Evolutionary conservation across 805 yeast genomes (phyloP), one percentile per base, ranked within the genome.

Genomic region (Wickerhamiella azymoides): DNA sequence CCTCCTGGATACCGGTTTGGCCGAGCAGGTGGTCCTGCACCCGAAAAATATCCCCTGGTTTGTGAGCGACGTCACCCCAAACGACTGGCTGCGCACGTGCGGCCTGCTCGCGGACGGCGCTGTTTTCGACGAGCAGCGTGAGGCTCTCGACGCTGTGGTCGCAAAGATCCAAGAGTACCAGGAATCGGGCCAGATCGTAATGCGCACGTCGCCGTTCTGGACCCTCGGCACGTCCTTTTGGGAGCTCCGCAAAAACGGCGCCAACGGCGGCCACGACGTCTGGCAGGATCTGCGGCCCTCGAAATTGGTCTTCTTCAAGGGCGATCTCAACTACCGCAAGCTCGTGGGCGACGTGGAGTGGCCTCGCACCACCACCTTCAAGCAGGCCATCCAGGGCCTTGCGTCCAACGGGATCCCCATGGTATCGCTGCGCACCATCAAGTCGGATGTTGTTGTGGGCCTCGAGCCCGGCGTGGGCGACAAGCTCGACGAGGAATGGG

Each of bases 21-120:
- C 76, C 13, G 65, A 68, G 18, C 67, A 73, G 47, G 75, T 89
- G 49, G 79, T 77, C 16, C 69, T 88, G 50, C 98, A 92, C 62
- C 85, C 94, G 52, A 92, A 92, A 62, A 76, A 77, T 43, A 74
- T 86, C 49, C 96, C 97, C 28, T 92, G 97, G 93, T 89, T 92
- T 80, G 97, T 92, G 16, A 84, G 95, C 54, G 99, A 92, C 62
- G 93, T 92, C 8, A 77, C 86, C 77, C 74, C 84, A 25, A 78
- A 77, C 57, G 99, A 92, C 64, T 77, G 84, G 49, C 67, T 69
- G 39, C 58, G 70, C 26, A 67, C 84, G 44, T 52, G 84, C 14
- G 54, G 63, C 10, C 84, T 83, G 55, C 64, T 88, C 54, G 60
- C 56, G 24, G 73, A 79, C 54, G 54, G 67, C 5, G 40, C 57